phyloP scores from a whole-genome alignment of 495 filamentous ascomycete species.

The Hyaloscypha bicolor region DNA sequence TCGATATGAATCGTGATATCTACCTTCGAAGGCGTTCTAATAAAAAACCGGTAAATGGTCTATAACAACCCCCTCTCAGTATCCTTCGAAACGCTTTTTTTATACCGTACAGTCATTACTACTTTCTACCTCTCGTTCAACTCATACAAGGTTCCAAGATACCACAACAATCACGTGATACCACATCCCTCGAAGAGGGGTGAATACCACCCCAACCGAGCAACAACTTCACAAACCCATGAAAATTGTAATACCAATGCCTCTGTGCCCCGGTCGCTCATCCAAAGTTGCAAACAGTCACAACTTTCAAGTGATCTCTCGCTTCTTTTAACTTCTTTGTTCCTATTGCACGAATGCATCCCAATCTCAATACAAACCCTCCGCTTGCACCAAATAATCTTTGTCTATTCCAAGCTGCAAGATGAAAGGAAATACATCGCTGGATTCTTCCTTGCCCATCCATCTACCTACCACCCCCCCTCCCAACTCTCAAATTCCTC shows the following conservation, averaged over 20 bases:
- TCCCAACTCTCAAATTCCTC: slow-evolving; percentile 18
- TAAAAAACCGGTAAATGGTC: slow-evolving; percentile 27
- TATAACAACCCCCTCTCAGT: slow-evolving; percentile 28
- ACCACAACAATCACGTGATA: slow-evolving; percentile 24
- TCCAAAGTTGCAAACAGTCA: slow-evolving; percentile 25
- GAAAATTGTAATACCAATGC: slow-evolving; percentile 26
- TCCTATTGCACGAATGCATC: slow-evolving; percentile 27
- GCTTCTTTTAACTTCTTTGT: slow-evolving; percentile 28
- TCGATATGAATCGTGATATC: slow-evolving; percentile 27
- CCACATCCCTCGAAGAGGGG: slow-evolving; percentile 25
- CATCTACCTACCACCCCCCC: slow-evolving; percentile 18
- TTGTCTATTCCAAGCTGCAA: slow-evolving; percentile 21
- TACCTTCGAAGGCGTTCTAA: slow-evolving; percentile 27
- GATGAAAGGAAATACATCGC: slow-evolving; percentile 19
- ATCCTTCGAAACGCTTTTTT: slow-evolving; percentile 27
- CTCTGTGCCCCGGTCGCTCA: slow-evolving; percentile 25
- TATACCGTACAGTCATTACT: slow-evolving; percentile 26
- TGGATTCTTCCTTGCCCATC: slow-evolving; percentile 20
- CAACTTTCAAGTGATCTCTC: slow-evolving; percentile 25
- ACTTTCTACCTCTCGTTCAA: slow-evolving; percentile 28
- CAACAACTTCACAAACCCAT: slow-evolving; percentile 24
- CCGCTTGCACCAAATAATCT: slow-evolving; percentile 22
- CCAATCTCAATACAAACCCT: slow-evolving; percentile 22
- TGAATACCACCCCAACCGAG: slow-evolving; percentile 22
- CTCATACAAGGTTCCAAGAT: slow-evolving; percentile 27